Evolutionary conservation across 176 grass and related monocot genomes (phyloP).

Genomic region (Rhynchospora tenuis): DNA sequence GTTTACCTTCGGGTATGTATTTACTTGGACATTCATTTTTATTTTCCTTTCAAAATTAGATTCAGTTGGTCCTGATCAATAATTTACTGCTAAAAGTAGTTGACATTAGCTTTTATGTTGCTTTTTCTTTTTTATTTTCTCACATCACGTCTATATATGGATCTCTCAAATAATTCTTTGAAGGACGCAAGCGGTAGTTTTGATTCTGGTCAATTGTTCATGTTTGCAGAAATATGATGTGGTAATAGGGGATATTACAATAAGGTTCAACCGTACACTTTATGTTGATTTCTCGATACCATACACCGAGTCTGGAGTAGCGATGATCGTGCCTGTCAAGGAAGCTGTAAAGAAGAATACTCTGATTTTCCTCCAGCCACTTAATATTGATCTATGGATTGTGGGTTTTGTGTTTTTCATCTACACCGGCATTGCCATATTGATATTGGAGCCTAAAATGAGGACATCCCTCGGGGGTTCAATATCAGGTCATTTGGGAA

Average conservation of each 20-base stretch:
- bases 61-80: too few relatives aligned
- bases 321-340: conserved; percentile 40
- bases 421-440: conserved; percentile 39
- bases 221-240: conserved; percentile 11
- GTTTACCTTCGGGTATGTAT: conserved; percentile 29
- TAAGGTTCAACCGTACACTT: conserved; percentile 30
- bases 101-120: too few relatives aligned
- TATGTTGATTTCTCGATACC: conserved; percentile 45
- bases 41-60: too few relatives aligned
- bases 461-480: background rate
- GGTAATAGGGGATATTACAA: conserved; percentile 39
- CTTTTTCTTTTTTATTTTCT: background rate
- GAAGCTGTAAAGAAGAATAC: conserved; percentile 11
- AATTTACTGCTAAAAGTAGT: too few relatives aligned
- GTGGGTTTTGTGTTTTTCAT: conserved; percentile 27
- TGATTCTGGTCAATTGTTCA: background rate
- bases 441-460: conserved; percentile 25
- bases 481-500: background rate
- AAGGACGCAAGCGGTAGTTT: too few relatives aligned
- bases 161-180: too few relatives aligned
- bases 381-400: conserved; percentile 26
- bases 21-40: too few relatives aligned
- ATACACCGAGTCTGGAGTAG: conserved; percentile 38
- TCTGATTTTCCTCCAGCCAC: conserved; percentile 38
- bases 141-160: too few relatives aligned